Evolutionary conservation across 768 basidiomycete species (phyloP).

Genomic region (Lyophyllum atratum): DNA sequence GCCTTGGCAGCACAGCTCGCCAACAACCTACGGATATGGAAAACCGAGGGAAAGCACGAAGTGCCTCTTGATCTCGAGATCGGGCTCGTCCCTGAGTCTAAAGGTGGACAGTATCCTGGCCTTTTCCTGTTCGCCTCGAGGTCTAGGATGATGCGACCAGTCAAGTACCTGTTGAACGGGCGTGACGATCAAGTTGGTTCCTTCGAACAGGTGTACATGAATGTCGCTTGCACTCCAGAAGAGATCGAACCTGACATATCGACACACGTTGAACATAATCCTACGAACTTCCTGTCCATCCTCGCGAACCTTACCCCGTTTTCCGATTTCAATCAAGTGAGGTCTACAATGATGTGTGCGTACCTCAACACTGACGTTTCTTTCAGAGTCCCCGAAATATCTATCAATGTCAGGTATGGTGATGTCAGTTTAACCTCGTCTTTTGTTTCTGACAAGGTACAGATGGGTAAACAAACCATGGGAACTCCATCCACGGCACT

Average conservation of each 20-base stretch:
- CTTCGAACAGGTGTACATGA: constrained; percentile 99
- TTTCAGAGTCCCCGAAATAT: constrained; percentile 84
- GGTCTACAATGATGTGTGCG: constrained; percentile 28
- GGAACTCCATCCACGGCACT: constrained; percentile 95
- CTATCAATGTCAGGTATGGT: constrained; percentile 84
- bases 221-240: constrained; percentile 88
- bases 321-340: constrained; percentile 97
- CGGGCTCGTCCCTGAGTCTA: constrained; percentile 83
- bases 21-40: constrained; percentile 87
- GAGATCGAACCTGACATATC: constrained; percentile 79
- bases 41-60: constrained; percentile 82
- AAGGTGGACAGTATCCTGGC: constrained; percentile 96
- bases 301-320: constrained; percentile 98
- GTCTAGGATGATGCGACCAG: constrained; percentile 97
- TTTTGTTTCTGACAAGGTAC: constrained; percentile 8
- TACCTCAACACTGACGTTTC: constrained; percentile 5
- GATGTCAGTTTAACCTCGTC: not conserved
- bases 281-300: constrained; percentile 95
- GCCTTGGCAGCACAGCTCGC: constrained; percentile 77
- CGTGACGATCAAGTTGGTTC: constrained; percentile 89
- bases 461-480: constrained; percentile 99
- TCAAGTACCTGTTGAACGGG: constrained; percentile 87
- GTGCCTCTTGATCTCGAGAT: constrained; percentile 95
- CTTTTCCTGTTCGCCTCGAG: constrained; percentile 87
- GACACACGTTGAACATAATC: constrained; percentile 91